Conservation (phyloP, 2,329 filamentous ascomycete genomes). For the Fusarium circinatum region DNA sequence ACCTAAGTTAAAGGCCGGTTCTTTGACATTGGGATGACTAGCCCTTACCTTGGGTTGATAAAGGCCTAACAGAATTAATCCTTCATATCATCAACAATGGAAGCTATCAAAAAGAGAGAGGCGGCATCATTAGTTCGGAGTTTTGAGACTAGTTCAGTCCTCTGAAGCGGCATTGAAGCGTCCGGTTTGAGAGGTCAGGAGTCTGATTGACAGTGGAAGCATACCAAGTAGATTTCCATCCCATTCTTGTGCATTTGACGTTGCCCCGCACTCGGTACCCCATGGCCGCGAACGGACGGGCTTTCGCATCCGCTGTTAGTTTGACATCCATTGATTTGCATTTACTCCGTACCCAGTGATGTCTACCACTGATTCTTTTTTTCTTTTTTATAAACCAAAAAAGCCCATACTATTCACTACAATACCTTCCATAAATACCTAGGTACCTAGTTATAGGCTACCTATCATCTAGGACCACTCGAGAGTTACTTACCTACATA, state of each 20-base stretch:
- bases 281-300: slow-evolving; percentile 1
- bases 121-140: not conserved
- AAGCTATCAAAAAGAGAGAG: not conserved
- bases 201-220: not conserved
- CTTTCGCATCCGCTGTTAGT: slow-evolving; percentile 7
- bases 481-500: not conserved
- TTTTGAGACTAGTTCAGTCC: not conserved
- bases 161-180: not conserved
- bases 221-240: not conserved
- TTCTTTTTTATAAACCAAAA: too few species aligned
- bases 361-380: not conserved
- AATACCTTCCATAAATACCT: not conserved
- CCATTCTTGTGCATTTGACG: slow-evolving; percentile 3
- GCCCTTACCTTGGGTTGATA: not conserved
- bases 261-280: slow-evolving; percentile 16
- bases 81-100: not conserved
- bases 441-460: not conserved
- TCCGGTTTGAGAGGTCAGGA: not conserved
- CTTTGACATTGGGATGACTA: not conserved
- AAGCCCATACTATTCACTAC: not conserved
- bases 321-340: not conserved
- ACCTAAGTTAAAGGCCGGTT: not conserved
- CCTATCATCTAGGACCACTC: not conserved
- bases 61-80: not conserved
- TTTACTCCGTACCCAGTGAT: too few species aligned